Percentiles rank a stretch among this genome's conserved stretches.
Evolutionary conservation across 1,139 yeast genomes (phyloP).

Genomic region (Waltiozyma sp.): DNA sequence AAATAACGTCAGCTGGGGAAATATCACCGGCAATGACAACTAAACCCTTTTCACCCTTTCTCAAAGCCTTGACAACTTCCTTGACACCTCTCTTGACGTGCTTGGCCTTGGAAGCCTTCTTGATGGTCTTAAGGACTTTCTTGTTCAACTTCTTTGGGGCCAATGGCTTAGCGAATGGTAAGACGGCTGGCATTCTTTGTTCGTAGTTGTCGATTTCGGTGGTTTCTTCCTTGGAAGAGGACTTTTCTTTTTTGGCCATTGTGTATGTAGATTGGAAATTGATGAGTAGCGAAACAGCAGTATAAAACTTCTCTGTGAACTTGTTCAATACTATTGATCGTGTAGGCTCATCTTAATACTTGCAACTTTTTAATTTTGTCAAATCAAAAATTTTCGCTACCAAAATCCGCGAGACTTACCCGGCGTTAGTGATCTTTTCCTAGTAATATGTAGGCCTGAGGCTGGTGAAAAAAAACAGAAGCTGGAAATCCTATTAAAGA

Average conservation of each 20-base stretch:
- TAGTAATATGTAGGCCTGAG: no score
- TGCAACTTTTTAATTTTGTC: not conserved
- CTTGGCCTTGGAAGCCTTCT: conserved; percentile 95
- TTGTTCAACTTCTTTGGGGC: conserved; percentile 95
- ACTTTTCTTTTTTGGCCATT: conserved; percentile 46
- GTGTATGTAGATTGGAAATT: conserved; percentile 6
- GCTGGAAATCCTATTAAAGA: not conserved
- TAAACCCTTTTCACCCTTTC: conserved; percentile 96
- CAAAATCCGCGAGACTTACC: not conserved
- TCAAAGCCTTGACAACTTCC: conserved; percentile 93
- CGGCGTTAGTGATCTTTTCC: no score
- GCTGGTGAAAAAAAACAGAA: not conserved
- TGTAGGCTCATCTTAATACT: not conserved
- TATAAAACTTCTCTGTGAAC: not conserved
- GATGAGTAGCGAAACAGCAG: not conserved
- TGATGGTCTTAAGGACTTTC: conserved; percentile 88
- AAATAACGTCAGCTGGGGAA: conserved; percentile 93
- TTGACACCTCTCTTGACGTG: conserved; percentile 98
- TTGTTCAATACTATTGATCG: not conserved
- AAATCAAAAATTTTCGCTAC: conserved; percentile 1
- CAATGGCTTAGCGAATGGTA: conserved; percentile 89
- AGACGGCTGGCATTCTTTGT: conserved; percentile 75
- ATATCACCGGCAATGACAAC: conserved; percentile 97
- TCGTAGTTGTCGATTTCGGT: conserved; percentile 74
- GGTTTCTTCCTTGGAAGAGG: conserved; percentile 24